These are phyloP conservation scores for Ascochyta viciae-villosae DNA, from an alignment of 2,329 filamentous ascomycete genomes.

Conservation along the genomic window DNA sequence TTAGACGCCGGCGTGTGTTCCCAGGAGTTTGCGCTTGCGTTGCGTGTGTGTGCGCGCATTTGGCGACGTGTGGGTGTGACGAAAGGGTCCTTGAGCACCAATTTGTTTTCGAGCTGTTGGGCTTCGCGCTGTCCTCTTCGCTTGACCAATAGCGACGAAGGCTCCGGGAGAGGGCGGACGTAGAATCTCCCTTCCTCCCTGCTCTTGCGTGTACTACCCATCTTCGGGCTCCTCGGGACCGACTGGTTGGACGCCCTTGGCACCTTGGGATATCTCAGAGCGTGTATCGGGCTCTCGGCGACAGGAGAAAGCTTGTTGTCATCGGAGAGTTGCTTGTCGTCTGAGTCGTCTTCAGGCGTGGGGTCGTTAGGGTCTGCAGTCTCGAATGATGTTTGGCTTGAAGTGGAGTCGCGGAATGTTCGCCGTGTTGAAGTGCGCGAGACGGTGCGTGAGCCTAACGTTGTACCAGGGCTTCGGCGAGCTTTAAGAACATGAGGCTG, in stretches of 20 bases:
- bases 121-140: constrained; percentile 45
- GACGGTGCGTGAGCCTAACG: constrained; percentile 21
- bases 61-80: constrained; percentile 35
- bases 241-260: constrained; percentile 56
- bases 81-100: constrained; percentile 33
- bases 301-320: constrained; percentile 50
- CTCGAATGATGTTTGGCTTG: constrained; percentile 56
- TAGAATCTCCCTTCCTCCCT: constrained; percentile 7
- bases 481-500: neutral
- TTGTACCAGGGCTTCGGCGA: constrained; percentile 33
- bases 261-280: constrained; percentile 57
- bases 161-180: constrained; percentile 8
- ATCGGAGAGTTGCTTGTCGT: constrained; percentile 41
- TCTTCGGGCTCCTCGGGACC: constrained; percentile 48
- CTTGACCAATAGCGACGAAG: constrained; percentile 47
- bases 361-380: constrained; percentile 54
- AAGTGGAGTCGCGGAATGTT: constrained; percentile 42
- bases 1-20: constrained; percentile 24
- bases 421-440: constrained; percentile 35
- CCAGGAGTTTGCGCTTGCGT: constrained; percentile 23
- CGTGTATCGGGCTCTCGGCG: constrained; percentile 53
- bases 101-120: constrained; percentile 41
- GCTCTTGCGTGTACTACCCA: constrained; percentile 6
- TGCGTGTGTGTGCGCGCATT: constrained; percentile 31
- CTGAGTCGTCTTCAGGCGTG: constrained; percentile 55